Evolutionary conservation across 371 early-diverging fungal species (phyloP).

Genomic region (Neoconidiobolus thromboides): DNA sequence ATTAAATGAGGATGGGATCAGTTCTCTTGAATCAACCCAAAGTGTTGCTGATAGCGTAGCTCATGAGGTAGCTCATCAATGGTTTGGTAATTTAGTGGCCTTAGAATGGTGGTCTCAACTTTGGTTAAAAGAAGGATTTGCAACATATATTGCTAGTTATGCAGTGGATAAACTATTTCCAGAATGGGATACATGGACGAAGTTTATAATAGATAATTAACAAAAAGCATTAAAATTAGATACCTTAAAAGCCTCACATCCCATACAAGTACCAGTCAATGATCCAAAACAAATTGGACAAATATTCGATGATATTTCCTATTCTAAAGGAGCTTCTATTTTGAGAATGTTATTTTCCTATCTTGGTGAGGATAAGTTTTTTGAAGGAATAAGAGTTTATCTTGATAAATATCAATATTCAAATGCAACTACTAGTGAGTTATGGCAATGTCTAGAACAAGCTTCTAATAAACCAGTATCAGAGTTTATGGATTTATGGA

Average conservation of each 20-base stretch:
- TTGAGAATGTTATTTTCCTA: slow-evolving; percentile 79
- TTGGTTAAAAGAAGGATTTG: slow-evolving; percentile 97
- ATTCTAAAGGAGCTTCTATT: slow-evolving; percentile 83
- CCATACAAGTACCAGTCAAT: slow-evolving; percentile 75
- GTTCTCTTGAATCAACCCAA: slow-evolving; percentile 43
- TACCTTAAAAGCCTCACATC: slow-evolving; percentile 67
- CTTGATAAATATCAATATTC: slow-evolving; percentile 54
- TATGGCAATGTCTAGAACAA: slow-evolving; percentile 61
- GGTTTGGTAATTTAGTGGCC: slow-evolving; percentile 97
- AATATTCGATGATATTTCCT: slow-evolving; percentile 68
- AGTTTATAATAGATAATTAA: slow-evolving; percentile 50
- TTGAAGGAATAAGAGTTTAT: slow-evolving; percentile 62
- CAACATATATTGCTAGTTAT: slow-evolving; percentile 76
- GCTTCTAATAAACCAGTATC: slow-evolving; percentile 50
- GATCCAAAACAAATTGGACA: slow-evolving; percentile 57
- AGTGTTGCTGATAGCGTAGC: slow-evolving; percentile 65
- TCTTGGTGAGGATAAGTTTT: slow-evolving; percentile 49
- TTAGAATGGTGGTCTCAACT: slow-evolving; percentile 74
- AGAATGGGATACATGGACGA: slow-evolving; percentile 56
- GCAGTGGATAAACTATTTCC: slow-evolving; percentile 63
- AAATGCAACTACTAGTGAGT: slow-evolving; percentile 69
- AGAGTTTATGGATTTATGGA: slow-evolving; percentile 76
- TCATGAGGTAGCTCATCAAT: slow-evolving; percentile 93
- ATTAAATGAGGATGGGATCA: slow-evolving; percentile 40
- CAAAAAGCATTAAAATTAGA: slow-evolving; percentile 57